Percentiles rank a stretch among this genome's conserved stretches.
These are phyloP conservation scores for Harrya chromipes DNA, from an alignment of 768 basidiomycete genomes.

Conservation along the genomic window DNA sequence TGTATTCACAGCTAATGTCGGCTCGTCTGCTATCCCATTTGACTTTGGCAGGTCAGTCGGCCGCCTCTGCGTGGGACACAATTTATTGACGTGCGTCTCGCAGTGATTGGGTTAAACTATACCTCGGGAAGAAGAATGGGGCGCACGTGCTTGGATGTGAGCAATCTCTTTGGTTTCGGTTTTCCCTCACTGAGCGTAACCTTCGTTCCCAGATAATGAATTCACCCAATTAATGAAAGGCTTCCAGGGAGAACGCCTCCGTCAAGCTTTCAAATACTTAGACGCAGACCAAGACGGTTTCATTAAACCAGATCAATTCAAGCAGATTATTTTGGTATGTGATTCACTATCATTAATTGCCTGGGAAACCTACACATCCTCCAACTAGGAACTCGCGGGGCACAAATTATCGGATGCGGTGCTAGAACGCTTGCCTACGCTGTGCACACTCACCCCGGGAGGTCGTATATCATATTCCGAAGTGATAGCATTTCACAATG, in stretches of 20 bases:
- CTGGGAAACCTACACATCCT: neutral
- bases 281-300: constrained; percentile 91
- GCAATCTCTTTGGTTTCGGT: constrained; percentile 26
- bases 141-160: constrained; percentile 88
- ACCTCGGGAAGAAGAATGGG: constrained; percentile 91
- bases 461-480: constrained; percentile 95
- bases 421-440: constrained; percentile 86
- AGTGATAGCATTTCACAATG: constrained; percentile 96
- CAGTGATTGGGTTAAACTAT: constrained; percentile 95
- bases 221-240: constrained; percentile 99
- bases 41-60: constrained; percentile 80
- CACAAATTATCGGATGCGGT: constrained; percentile 96
- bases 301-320: constrained; percentile 91
- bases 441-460: constrained; percentile 86
- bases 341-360: neutral
- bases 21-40: constrained; percentile 83
- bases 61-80: neutral
- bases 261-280: constrained; percentile 92
- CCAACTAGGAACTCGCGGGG: constrained; percentile 81
- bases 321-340: constrained; percentile 87
- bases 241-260: constrained; percentile 93
- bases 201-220: constrained; percentile 66
- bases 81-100: constrained; percentile 5
- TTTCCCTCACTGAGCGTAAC: constrained; percentile 5
- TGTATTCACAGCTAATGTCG: constrained; percentile 80